Percentiles rank a stretch among this genome's conserved stretches.
These are phyloP conservation scores for Monosporozyma siamensis DNA, from an alignment of 805 yeast genomes.

Conservation along the genomic window DNA sequence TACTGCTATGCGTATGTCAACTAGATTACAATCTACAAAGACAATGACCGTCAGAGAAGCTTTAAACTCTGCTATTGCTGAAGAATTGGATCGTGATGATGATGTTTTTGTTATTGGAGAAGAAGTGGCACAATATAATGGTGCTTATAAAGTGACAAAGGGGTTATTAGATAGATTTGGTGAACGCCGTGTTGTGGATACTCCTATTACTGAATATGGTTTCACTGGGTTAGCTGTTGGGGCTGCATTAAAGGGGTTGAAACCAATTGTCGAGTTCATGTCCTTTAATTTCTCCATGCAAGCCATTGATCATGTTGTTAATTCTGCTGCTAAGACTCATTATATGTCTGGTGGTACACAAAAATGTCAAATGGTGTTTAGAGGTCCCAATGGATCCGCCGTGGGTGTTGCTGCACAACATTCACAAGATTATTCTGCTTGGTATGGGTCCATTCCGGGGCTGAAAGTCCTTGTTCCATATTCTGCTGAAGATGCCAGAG, in stretches of 20 bases:
- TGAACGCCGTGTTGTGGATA: constrained; percentile 85
- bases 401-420: constrained; percentile 99
- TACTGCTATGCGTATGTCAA: background rate
- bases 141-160: constrained; percentile 96
- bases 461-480: constrained; percentile 93
- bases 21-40: constrained; percentile 35
- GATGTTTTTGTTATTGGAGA: constrained; percentile 95
- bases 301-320: constrained; percentile 95
- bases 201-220: constrained; percentile 99
- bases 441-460: constrained; percentile 99
- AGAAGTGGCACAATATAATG: constrained; percentile 98
- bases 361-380: constrained; percentile 92
- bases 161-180: constrained; percentile 94
- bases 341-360: constrained; percentile 99
- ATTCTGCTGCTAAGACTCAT: constrained; percentile 97
- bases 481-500: constrained; percentile 92
- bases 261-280: constrained; percentile 98
- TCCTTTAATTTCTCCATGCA: constrained; percentile 99
- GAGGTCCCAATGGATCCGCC: constrained; percentile 99
- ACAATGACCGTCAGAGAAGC: constrained; percentile 95
- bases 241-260: constrained; percentile 91
- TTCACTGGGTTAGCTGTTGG: constrained; percentile 93
- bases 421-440: constrained; percentile 93
- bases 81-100: constrained; percentile 93
- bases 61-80: constrained; percentile 87